phyloP scores from a whole-genome alignment of 2,329 filamentous ascomycete genomes.

The Pyricularia grisea region DNA sequence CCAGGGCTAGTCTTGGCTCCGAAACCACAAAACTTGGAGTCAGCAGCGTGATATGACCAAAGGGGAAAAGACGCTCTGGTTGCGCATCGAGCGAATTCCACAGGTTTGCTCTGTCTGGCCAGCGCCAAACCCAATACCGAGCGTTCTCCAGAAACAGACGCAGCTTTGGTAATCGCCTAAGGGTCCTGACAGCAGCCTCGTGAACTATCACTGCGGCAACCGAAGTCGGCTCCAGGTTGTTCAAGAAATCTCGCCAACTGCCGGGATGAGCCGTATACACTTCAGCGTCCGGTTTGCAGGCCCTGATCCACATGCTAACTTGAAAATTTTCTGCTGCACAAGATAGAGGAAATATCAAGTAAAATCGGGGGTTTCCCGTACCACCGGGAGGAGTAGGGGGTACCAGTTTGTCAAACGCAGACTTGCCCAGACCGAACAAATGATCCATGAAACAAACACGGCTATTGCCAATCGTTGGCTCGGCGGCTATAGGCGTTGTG shows the following conservation, averaged over 20 bases:
- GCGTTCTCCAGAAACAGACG: slow-evolving; percentile 19
- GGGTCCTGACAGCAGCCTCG: slow-evolving; percentile 26
- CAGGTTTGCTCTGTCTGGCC: slow-evolving; percentile 19
- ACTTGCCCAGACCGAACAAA: slow-evolving; percentile 20
- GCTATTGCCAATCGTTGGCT: neutral
- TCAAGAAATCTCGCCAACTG: slow-evolving; percentile 36
- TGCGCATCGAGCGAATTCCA: neutral
- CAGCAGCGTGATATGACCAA: slow-evolving; percentile 33
- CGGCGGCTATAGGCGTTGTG: neutral
- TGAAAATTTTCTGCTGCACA: slow-evolving; percentile 23
- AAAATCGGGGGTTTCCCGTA: slow-evolving; percentile 22
- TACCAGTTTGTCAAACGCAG: slow-evolving; percentile 14
- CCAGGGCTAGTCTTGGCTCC: slow-evolving; percentile 27
- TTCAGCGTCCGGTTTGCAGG: slow-evolving; percentile 26
- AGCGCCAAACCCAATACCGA: slow-evolving; percentile 24
- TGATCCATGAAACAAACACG: slow-evolving; percentile 14
- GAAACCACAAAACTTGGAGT: slow-evolving; percentile 40
- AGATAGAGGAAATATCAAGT: slow-evolving; percentile 36
- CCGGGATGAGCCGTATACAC: slow-evolving; percentile 34
- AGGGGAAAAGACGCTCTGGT: slow-evolving; percentile 31
- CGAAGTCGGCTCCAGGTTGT: slow-evolving; percentile 13
- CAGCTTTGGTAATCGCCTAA: slow-evolving; percentile 30
- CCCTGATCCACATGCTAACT: slow-evolving; percentile 34
- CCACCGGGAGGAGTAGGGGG: neutral
- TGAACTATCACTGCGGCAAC: slow-evolving; percentile 32